Conservation (phyloP, 176 grass and related monocot species). For the Cenchrus fungigraminus region DNA sequence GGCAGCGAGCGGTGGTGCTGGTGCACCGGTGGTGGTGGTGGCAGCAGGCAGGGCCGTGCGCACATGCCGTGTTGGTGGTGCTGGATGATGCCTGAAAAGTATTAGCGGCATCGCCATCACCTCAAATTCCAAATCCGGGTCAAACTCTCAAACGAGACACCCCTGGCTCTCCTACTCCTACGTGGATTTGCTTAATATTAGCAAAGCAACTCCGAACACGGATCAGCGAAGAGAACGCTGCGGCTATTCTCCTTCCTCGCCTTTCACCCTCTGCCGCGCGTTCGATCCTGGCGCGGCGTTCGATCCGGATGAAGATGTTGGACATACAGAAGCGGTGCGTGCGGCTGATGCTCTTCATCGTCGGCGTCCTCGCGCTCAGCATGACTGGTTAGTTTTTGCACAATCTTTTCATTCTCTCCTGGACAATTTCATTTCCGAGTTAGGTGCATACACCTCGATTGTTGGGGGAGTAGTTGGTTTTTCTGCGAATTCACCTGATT, state of each 20-base stretch:
- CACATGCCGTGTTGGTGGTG: no score
- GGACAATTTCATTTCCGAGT: not conserved
- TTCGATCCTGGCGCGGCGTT: not conserved
- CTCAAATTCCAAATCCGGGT: no score
- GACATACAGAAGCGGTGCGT: constrained; percentile 78
- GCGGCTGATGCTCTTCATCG: constrained; percentile 73
- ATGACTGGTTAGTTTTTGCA: constrained; percentile 74
- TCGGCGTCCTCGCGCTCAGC: constrained; percentile 73
- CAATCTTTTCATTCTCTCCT: not conserved
- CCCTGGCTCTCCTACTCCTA: no score
- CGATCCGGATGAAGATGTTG: constrained; percentile 60
- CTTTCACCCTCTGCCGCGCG: not conserved
- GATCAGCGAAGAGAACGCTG: not conserved
- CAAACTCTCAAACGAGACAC: no score
- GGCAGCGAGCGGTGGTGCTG: no score
- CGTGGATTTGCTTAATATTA: no score
- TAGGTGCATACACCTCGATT: not conserved
- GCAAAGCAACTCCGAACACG: no score
- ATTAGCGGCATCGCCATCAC: no score
- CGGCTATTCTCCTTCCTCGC: not conserved
- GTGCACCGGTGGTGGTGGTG: no score
- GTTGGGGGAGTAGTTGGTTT: not conserved
- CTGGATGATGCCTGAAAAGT: no score
- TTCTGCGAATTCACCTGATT: not conserved
- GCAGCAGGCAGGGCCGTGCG: no score